These are phyloP conservation scores for Gastrolobium villosum DNA, from an alignment of 306 rosid genomes.

Conservation along the genomic window DNA sequence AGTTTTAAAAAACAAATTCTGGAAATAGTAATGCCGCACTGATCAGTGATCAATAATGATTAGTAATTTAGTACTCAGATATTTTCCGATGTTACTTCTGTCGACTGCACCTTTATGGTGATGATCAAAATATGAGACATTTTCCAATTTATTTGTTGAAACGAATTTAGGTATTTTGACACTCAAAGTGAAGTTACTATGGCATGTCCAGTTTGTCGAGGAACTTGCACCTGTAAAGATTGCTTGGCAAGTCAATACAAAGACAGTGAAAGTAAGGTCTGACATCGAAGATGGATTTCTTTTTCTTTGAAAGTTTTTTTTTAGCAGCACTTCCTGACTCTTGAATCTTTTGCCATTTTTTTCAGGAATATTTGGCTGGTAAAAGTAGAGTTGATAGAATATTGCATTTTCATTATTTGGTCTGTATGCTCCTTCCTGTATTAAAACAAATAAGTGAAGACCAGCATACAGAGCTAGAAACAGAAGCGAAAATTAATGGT, in stretches of 20 bases:
- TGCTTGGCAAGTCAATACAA: conserved; percentile 72
- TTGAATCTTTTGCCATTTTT: conserved; percentile 46
- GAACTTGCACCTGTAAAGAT: conserved; percentile 90
- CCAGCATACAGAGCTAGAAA: conserved; percentile 71
- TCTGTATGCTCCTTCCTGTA: conserved; percentile 90
- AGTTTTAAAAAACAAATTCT: background rate
- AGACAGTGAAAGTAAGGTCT: conserved; percentile 96
- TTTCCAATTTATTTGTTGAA: conserved; percentile 46
- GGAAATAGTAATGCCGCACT: conserved; percentile 5
- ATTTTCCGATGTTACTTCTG: conserved; percentile 33
- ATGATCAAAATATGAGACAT: conserved; percentile 39
- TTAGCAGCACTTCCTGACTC: conserved; percentile 51
- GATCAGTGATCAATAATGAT: conserved; percentile 37
- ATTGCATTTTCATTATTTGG: conserved; percentile 81
- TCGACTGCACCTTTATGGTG: conserved; percentile 14
- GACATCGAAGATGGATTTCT: conserved; percentile 63
- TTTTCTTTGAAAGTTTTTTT: conserved; percentile 37
- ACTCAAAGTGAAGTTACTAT: conserved; percentile 84
- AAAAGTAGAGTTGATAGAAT: conserved; percentile 72
- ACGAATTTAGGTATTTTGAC: conserved; percentile 72
- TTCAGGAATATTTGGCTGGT: conserved; percentile 77
- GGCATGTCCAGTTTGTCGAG: conserved; percentile 96
- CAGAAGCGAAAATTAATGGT: conserved; percentile 80
- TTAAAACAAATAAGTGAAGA: conserved; percentile 81
- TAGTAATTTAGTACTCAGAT: background rate